Percentiles rank a stretch among this genome's conserved stretches.
These are phyloP conservation scores for Scheffersomyces titani DNA, from an alignment of 1,139 yeast species.

Conservation along the genomic window DNA sequence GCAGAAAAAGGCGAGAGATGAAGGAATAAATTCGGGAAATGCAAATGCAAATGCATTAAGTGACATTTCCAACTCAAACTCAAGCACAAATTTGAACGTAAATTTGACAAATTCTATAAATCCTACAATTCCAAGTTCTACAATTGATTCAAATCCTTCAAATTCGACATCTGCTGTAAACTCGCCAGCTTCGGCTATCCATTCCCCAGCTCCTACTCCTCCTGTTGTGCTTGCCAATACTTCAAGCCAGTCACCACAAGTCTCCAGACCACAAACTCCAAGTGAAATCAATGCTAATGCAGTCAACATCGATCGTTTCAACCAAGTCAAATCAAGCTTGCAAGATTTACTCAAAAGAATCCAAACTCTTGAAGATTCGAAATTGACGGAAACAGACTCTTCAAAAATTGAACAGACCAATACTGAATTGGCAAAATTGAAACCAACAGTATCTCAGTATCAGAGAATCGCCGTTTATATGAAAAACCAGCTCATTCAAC, in stretches of 20 bases:
- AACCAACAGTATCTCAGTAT: conserved; percentile 35
- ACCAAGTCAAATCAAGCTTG: conserved; percentile 37
- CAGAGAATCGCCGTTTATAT: conserved; percentile 42
- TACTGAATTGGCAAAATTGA: conserved; percentile 35
- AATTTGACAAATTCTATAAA: neutral
- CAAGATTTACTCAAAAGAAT: conserved; percentile 45
- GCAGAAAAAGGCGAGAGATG: conserved; percentile 16
- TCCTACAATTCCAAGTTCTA: neutral
- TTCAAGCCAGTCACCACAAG: neutral
- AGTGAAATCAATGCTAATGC: conserved; percentile 19
- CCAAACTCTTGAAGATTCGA: conserved; percentile 25
- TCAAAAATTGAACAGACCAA: conserved; percentile 34
- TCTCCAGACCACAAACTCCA: neutral
- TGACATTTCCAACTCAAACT: neutral
- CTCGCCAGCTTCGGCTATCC: neutral
- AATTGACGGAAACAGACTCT: conserved; percentile 23
- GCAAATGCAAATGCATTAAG: conserved; percentile 1
- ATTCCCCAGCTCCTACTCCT: neutral
- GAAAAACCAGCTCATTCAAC: conserved; percentile 37
- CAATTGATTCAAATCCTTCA: neutral
- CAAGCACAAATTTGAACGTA: neutral
- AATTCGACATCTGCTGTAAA: neutral
- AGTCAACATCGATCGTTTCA: conserved; percentile 41
- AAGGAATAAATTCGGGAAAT: conserved; percentile 6
- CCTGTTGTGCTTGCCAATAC: neutral